Evolutionary conservation across 1,284 basidiomycete genomes (phyloP), one percentile per base, ranked within the genome.

Genomic region (Ustilago shanxiensis): DNA sequence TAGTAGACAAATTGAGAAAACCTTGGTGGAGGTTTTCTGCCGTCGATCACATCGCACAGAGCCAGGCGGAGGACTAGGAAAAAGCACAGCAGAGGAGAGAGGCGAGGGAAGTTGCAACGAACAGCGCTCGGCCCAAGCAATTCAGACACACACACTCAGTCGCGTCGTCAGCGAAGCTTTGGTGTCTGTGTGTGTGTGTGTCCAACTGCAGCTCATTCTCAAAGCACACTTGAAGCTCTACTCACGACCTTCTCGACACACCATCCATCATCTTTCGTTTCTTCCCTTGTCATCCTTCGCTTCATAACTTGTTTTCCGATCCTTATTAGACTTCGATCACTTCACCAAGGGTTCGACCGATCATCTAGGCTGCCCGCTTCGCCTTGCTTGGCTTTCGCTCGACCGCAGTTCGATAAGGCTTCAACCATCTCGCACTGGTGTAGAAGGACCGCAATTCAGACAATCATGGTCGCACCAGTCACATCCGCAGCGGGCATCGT

Each of bases 401-500:
- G n/a, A 31, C 28, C 6, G 56, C 56, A 41, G 29, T 44, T 49
- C 13, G 56, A 41, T 41, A 33, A 20, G 28, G 7, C 14, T 47
- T 44, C 22, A 6, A 20, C 16, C 22, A 6, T 16, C 16, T 56
- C n/a, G 26, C 29, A 26, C 7, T 47, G 44, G 41, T 6, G 13
- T 58, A 47, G 29, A 8, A 35, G 41, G 7, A 58, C 22, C 29
- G 44, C 39, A 35, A 22, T 28, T 39, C 31, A 51, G 37, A 41
- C 50, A 66, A 29, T 16, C 58, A 77, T 78, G 76, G 76, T 78
- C 52, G 76, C 76, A 6, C 72, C 72, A 11, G 68, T 78, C 53
- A 74, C 76, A 33, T 78, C 76, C 37, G 76, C 76, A 37, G 81
- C 81, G 52, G 85, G 84, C 62, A 81, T 86, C 50, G 72, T 84